Evolutionary conservation across 108 stramenopile species (phyloP), one percentile per base, ranked within the genome.

Genomic region (Epithemia pelagica): DNA sequence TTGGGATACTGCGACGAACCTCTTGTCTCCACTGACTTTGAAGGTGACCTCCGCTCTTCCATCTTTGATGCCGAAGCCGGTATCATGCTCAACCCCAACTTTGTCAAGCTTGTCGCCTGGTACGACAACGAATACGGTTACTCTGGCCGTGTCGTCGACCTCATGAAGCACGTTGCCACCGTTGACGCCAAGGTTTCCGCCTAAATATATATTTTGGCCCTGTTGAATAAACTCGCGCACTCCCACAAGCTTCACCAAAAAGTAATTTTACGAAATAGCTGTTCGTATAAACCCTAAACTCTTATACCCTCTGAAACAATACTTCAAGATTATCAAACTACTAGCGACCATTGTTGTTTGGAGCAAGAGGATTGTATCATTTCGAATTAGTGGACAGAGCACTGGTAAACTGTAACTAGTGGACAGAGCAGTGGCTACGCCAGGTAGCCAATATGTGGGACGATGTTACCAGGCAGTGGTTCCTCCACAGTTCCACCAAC

Each of bases 21-120:
- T 32, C 85, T 98, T 67, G 99, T 99, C 63, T 96, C 95, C 66
- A 90, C 87, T 57, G 99, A 99, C 75, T 99, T 98, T 75, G 89
- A 96, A 72, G 78, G 91, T 64, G 95, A 98, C 82, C 71, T 88
- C 58, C 90, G 88, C 73, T 96, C 96, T 29, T 95, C 93, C 80
- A 96, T 99, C 92, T 99, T 99, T 68, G 99, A 99, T 76, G 95
- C 96, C 22, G 89, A 84, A 65, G 99, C 99, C 73, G 96, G 99
- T 73, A 98, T 99, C 77, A 94, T 95, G 77, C 96, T 97, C 67
- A 97, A 84, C 83, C 81, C 85, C 60, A 78, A 81, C 72, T 99
- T 97, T 76, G 88, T 97, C 80, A 99, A 97, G 96, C 90, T 99
- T 66, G 83, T 97, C 58, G 82, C 93, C 32, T 98, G 96, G 95